A percentile compares a stretch with the other conserved stretches of the same genome.
Conservation (phyloP, 768 basidiomycete genomes). For the Polyporus arcularius region DNA sequence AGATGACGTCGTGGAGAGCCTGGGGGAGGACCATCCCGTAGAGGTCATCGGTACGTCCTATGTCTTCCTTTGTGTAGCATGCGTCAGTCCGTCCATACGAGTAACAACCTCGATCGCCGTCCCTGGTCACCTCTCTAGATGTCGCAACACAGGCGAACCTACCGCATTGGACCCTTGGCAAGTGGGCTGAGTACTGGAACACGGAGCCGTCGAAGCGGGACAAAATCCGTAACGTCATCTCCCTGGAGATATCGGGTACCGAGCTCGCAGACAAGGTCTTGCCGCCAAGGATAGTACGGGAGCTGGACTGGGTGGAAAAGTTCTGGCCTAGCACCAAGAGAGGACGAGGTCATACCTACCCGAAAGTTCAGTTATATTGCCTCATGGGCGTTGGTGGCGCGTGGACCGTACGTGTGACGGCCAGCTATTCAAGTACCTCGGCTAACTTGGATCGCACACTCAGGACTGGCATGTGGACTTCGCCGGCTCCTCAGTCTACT, state of each 20-base stretch:
- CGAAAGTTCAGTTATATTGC: conserved; percentile 95
- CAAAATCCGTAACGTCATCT: conserved; percentile 94
- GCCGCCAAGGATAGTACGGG: conserved; percentile 82
- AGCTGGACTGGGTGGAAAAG: conserved; percentile 96
- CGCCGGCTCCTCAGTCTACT: conserved; percentile 97
- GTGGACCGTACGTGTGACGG: conserved; percentile 75
- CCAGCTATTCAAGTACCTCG: background rate
- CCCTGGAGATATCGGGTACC: conserved; percentile 89
- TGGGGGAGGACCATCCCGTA: conserved; percentile 77
- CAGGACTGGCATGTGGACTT: conserved; percentile 99
- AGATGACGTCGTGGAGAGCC: conserved; percentile 73
- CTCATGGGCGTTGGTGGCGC: conserved; percentile 93
- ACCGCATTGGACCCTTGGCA: conserved; percentile 86
- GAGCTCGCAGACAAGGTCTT: conserved; percentile 74
- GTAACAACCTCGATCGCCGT: background rate
- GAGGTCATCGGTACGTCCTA: conserved; percentile 85
- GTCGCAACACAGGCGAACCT: conserved; percentile 85
- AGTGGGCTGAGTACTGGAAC: conserved; percentile 89
- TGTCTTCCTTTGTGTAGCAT: background rate
- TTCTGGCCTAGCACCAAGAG: conserved; percentile 86
- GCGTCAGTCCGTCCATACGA: background rate
- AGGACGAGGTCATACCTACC: conserved; percentile 69
- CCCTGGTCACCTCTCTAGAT: conserved; percentile 46
- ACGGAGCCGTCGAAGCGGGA: conserved; percentile 68
- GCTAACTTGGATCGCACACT: background rate